Base-by-base conservation (phyloP, 805 yeast species). In the Cyberlindnera maritima region DNA sequence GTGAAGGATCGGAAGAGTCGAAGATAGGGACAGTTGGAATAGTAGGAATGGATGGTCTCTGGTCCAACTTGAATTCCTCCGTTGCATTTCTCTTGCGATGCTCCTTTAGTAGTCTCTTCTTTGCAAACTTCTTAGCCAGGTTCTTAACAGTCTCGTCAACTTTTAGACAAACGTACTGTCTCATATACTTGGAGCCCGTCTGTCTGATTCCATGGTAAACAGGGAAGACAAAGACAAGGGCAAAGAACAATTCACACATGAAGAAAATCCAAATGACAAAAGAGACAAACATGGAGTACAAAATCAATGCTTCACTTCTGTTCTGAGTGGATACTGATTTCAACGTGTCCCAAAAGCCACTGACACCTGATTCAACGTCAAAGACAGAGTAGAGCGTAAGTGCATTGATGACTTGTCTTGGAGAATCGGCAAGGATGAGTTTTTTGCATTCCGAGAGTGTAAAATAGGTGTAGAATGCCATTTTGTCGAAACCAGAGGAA, bases 381-480 rank as follows among this genome's bases (percentile, higher is more conserved):
- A 76, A 59, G 4, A 76, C 78, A 2, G 81, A 74, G 66, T 74
- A 77, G 18, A 85, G 66, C 0, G 97, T 88, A 55, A 86, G 69
- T 23, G 90, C 85, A 60, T 89, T 89, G 52, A 89, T 77, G 1
- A 87, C 83, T 65, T 89, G 96, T 65, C 97, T 79, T 20, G 97
- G 97, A 15, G 90, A 75, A 55, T 89, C 96, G 0, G 96, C 90
- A 38, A 87, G 68, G 10, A 88, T 57, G 54, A 88, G 74, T 38
- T 79, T 68, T 13, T 85, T 57, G 54, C 80, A 84, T 44, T 79
- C 77, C 56, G 85, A 83, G 44, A 85, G 68, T 41, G 86, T 81
- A 52, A 77, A 78, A 64, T 79, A 87, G 3, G 82, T 74, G 53
- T 76, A 77, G 51, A 88, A 79, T 10, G 88, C 78, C 42, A 82